Evolutionary conservation across 192 early-diverging fungal genomes (phyloP).

Genomic region (Coemansia interrupta): DNA sequence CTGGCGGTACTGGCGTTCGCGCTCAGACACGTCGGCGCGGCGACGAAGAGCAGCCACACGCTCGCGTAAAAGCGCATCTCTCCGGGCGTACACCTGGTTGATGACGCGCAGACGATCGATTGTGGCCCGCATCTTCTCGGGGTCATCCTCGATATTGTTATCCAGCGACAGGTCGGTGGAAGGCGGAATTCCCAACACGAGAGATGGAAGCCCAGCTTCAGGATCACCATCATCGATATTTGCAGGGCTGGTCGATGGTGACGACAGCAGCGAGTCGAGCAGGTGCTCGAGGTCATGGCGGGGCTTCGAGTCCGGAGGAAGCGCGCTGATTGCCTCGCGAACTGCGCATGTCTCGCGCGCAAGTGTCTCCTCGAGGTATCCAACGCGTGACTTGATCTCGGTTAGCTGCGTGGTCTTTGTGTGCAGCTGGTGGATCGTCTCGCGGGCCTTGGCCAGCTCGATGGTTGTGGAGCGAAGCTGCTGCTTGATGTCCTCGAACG

Average conservation of each 20-base stretch:
- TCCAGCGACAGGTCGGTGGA: slow-evolving; percentile 12
- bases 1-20: slow-evolving; percentile 74
- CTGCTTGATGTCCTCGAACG: slow-evolving; percentile 56
- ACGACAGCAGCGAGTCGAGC: slow-evolving; percentile 21
- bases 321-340: slow-evolving; percentile 30
- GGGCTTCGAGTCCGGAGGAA: slow-evolving; percentile 30
- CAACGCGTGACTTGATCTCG: slow-evolving; percentile 61
- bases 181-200: slow-evolving; percentile 7
- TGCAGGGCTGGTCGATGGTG: slow-evolving; percentile 3
- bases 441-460: slow-evolving; percentile 56
- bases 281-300: slow-evolving; percentile 25
- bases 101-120: slow-evolving; percentile 41
- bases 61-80: slow-evolving; percentile 52
- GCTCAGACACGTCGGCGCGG: slow-evolving; percentile 56
- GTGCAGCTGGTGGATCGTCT: slow-evolving; percentile 54
- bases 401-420: slow-evolving; percentile 53
- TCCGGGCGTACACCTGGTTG: slow-evolving; percentile 46
- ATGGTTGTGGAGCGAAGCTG: slow-evolving; percentile 56
- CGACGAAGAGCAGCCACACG: slow-evolving; percentile 57
- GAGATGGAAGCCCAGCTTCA: slow-evolving; percentile 1
- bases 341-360: slow-evolving; percentile 50
- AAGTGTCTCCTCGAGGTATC: slow-evolving; percentile 59
- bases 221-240: slow-evolving; percentile 1
- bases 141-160: slow-evolving; percentile 30
- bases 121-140: slow-evolving; percentile 21